A percentile compares a stretch with the other conserved stretches of the same genome.
phyloP scores from a whole-genome alignment of 1,284 basidiomycete genomes.

The Pterula multifida region DNA sequence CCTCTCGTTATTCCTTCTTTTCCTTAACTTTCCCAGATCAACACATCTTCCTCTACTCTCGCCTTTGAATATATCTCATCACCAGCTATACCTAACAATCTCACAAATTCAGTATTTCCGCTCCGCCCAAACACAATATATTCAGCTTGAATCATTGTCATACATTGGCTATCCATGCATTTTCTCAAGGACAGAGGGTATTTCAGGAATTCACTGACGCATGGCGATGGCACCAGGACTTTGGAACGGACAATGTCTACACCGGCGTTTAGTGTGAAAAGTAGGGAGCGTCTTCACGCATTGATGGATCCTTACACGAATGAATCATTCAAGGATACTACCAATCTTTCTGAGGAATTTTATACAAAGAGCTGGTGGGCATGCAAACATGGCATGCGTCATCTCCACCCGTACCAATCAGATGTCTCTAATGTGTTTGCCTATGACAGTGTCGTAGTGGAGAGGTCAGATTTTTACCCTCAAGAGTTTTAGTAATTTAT shows the following conservation, averaged over 20 bases:
- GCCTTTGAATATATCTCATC: too few species aligned
- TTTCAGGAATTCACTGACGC: not conserved
- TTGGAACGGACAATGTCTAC: not conserved
- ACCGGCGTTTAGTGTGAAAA: not conserved
- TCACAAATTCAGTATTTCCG: too few species aligned
- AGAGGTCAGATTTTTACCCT: slow-evolving; percentile 4
- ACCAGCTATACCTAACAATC: too few species aligned
- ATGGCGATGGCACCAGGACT: not conserved
- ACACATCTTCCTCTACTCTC: too few species aligned
- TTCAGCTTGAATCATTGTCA: too few species aligned
- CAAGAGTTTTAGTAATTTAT: slow-evolving; percentile 2
- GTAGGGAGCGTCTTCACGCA: not conserved
- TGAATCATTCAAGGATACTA: not conserved
- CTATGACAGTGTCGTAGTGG: not conserved
- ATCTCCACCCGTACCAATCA: not conserved
- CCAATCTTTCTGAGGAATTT: not conserved
- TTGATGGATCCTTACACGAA: not conserved
- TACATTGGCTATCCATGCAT: not conserved
- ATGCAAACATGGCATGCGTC: not conserved
- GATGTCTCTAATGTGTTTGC: not conserved
- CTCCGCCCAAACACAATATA: too few species aligned
- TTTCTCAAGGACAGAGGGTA: not conserved
- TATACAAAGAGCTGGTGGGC: not conserved
- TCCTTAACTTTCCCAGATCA: too few species aligned
- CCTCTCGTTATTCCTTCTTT: too few species aligned